Evolutionary conservation across 1,139 yeast genomes (phyloP).

Genomic region (Candida anutae): DNA sequence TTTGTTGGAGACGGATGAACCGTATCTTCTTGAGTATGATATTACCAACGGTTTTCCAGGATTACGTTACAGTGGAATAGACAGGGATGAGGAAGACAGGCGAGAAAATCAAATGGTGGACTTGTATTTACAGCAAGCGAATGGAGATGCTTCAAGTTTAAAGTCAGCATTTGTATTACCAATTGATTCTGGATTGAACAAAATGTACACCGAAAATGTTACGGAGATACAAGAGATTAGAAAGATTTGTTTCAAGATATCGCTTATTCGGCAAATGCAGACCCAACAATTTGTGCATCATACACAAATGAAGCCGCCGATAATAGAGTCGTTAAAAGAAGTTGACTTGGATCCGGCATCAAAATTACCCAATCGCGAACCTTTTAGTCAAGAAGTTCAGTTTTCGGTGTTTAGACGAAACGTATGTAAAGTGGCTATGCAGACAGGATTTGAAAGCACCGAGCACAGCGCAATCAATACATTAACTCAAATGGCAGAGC

Average conservation of each 20-base stretch:
- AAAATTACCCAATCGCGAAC: conserved; percentile 61
- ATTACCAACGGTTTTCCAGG: conserved; percentile 76
- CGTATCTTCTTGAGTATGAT: conserved; percentile 77
- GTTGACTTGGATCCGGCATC: conserved; percentile 75
- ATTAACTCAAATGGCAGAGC: conserved; percentile 77
- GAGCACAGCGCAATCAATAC: conserved; percentile 74
- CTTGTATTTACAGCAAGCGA: conserved; percentile 22
- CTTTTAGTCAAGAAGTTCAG: conserved; percentile 49
- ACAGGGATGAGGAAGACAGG: conserved; percentile 40
- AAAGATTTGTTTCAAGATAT: conserved; percentile 79
- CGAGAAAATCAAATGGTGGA: conserved; percentile 45
- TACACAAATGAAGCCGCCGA: conserved; percentile 66
- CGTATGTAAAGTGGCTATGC: conserved; percentile 79
- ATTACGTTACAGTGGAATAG: conserved; percentile 43
- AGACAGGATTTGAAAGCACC: conserved; percentile 84
- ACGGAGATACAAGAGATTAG: conserved; percentile 81
- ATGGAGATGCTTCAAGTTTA: conserved; percentile 20
- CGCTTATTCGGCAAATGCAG: conserved; percentile 85
- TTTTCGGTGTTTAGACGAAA: conserved; percentile 60
- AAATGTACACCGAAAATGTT: conserved; percentile 57
- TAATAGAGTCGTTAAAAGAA: conserved; percentile 53
- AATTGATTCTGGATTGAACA: conserved; percentile 50
- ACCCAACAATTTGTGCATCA: conserved; percentile 73
- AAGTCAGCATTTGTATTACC: conserved; percentile 27
- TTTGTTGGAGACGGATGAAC: conserved; percentile 53